phyloP scores from a whole-genome alignment of 768 basidiomycete genomes.

The Suillus placidus region DNA sequence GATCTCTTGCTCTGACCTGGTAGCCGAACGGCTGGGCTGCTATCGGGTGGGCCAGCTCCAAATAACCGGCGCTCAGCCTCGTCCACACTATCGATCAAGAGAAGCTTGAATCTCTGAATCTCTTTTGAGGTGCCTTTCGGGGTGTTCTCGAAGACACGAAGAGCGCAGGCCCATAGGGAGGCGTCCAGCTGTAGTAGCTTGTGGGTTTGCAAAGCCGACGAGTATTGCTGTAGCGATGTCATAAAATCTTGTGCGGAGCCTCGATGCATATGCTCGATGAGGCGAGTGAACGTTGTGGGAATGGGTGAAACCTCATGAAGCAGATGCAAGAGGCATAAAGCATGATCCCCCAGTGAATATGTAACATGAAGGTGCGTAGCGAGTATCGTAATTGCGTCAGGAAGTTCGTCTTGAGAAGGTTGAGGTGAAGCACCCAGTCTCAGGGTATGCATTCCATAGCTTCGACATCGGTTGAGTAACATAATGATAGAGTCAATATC shows the following conservation, averaged over 20 bases:
- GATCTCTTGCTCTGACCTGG: constrained; percentile 10
- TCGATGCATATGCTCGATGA: constrained; percentile 27
- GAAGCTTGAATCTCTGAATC: constrained; percentile 38
- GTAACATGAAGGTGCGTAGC: constrained; percentile 22
- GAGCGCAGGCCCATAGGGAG: constrained; percentile 54
- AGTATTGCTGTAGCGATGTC: constrained; percentile 26
- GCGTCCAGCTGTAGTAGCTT: constrained; percentile 47
- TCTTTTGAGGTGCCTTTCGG: constrained; percentile 26
- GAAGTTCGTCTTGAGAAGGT: constrained; percentile 19
- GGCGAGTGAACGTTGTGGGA: constrained; percentile 33
- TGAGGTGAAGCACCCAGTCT: constrained; percentile 2
- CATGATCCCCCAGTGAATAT: constrained; percentile 13
- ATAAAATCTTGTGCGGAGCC: constrained; percentile 29
- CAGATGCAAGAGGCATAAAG: constrained; percentile 22
- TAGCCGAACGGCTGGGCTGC: constrained; percentile 21
- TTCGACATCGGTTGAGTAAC: constrained; percentile 29
- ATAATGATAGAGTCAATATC: constrained; percentile 20
- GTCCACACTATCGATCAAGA: constrained; percentile 50
- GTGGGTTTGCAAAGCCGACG: constrained; percentile 34
- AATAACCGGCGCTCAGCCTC: constrained; percentile 55
- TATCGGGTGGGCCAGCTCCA: constrained; percentile 23
- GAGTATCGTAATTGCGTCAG: constrained; percentile 29
- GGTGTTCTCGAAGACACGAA: constrained; percentile 46
- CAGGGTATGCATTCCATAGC: constrained; percentile 22
- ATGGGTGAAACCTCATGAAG: constrained; percentile 32